Evolutionary conservation across 805 yeast genomes (phyloP).

Genomic region (Teunomyces aglyptinius): DNA sequence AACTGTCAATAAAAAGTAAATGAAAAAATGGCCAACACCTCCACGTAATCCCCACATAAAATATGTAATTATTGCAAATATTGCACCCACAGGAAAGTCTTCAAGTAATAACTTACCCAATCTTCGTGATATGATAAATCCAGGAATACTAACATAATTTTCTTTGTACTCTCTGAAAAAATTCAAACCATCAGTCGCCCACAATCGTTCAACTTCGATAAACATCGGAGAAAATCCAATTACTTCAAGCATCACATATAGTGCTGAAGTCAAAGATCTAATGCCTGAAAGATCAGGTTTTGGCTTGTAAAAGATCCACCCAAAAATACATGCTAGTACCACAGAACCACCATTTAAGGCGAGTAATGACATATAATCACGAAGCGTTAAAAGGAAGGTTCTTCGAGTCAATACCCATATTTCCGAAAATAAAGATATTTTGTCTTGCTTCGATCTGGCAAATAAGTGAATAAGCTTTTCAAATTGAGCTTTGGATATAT

Average conservation of each 20-base stretch:
- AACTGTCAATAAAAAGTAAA: slow-evolving; percentile 59
- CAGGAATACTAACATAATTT: slow-evolving; percentile 21
- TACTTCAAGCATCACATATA: slow-evolving; percentile 22
- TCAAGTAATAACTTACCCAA: slow-evolving; percentile 22
- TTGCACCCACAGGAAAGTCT: slow-evolving; percentile 21
- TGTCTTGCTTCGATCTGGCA: slow-evolving; percentile 11
- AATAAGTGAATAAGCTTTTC: slow-evolving; percentile 8
- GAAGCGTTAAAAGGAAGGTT: slow-evolving; percentile 16
- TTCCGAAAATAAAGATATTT: slow-evolving; percentile 19
- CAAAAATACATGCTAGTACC: slow-evolving; percentile 16
- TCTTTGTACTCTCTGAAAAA: slow-evolving; percentile 25
- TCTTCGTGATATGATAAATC: slow-evolving; percentile 22
- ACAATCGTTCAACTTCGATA: slow-evolving; percentile 22
- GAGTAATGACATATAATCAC: slow-evolving; percentile 20
- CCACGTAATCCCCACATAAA: slow-evolving; percentile 28
- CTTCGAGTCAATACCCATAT: slow-evolving; percentile 18
- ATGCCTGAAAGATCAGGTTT: slow-evolving; percentile 20
- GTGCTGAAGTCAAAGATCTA: slow-evolving; percentile 19
- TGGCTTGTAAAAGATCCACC: slow-evolving; percentile 26
- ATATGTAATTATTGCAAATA: slow-evolving; percentile 21
- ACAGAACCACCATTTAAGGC: slow-evolving; percentile 21
- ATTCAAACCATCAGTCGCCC: slow-evolving; percentile 22
- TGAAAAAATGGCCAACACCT: slow-evolving; percentile 45
- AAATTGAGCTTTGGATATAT: neutral
- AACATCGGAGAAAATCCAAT: slow-evolving; percentile 25